These are phyloP conservation scores for Cornus suecica DNA, from an alignment of 148 eudicot species.

Conservation along the genomic window DNA sequence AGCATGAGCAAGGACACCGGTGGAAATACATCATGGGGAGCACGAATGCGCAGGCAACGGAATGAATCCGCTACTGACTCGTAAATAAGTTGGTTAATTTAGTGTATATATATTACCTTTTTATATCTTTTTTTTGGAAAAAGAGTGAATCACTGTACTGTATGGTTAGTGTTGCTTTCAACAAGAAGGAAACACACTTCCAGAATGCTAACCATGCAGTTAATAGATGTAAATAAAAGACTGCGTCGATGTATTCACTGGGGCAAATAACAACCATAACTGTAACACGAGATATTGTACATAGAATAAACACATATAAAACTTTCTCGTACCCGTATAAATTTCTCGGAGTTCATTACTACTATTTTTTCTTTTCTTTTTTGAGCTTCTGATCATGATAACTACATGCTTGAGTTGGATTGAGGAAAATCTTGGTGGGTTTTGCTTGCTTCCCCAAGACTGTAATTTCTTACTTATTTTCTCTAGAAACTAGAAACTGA, in stretches of 20 bases:
- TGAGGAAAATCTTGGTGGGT: too few relatives aligned
- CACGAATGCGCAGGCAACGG: slow-evolving; percentile 68
- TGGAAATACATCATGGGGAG: slow-evolving; percentile 74
- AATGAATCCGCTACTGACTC: slow-evolving; percentile 27
- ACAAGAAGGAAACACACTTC: neutral
- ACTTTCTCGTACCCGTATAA: too few relatives aligned
- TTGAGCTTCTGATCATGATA: too few relatives aligned
- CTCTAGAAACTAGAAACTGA: too few relatives aligned
- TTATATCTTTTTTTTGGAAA: neutral
- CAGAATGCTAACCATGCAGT: neutral
- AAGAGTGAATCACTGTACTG: neutral
- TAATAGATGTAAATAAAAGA: neutral
- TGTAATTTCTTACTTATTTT: too few relatives aligned
- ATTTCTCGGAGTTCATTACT: too few relatives aligned
- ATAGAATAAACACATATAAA: neutral
- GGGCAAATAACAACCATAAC: neutral
- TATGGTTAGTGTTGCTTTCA: neutral
- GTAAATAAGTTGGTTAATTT: neutral
- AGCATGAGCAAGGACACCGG: slow-evolving; percentile 50
- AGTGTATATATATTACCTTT: slow-evolving; percentile 9
- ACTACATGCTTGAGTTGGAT: neutral
- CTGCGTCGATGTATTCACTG: neutral
- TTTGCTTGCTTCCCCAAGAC: too few relatives aligned
- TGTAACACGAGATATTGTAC: neutral
- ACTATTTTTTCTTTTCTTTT: too few relatives aligned